Conservation (phyloP, 2,329 filamentous ascomycete species). For the Ophiocordyceps sinensis region DNA sequence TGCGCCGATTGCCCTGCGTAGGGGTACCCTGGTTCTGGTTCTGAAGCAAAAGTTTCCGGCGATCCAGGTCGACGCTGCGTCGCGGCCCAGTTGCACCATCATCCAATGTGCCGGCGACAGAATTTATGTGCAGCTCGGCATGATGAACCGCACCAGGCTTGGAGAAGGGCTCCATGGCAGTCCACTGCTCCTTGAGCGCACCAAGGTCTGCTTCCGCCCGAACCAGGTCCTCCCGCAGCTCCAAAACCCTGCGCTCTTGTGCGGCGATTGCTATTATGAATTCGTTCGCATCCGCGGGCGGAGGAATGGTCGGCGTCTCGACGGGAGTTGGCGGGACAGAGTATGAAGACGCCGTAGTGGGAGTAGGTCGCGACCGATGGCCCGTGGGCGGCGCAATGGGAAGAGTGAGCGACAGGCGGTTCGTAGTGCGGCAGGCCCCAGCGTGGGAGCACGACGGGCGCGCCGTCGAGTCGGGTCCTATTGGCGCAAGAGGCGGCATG, state of each 20-base stretch:
- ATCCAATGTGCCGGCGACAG: conserved; percentile 5
- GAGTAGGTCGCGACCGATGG: conserved; percentile 35
- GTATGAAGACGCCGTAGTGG: conserved; percentile 21
- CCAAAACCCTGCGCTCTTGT: conserved; percentile 81
- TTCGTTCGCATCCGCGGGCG: conserved; percentile 42
- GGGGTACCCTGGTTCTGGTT: conserved; percentile 30
- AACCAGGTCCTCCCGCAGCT: conserved; percentile 77
- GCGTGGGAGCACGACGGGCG: conserved; percentile 38
- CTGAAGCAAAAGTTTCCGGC: conserved; percentile 53
- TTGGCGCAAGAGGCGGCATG: background rate
- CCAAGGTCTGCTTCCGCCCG: conserved; percentile 67
- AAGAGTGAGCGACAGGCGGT: conserved; percentile 45
- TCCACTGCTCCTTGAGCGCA: conserved; percentile 72
- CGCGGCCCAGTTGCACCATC: conserved; percentile 19
- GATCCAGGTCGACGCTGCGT: conserved; percentile 50
- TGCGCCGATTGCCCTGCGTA: conserved; percentile 29
- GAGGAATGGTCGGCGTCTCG: conserved; percentile 26
- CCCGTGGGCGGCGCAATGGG: conserved; percentile 43
- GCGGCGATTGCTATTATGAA: conserved; percentile 84
- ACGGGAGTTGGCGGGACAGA: conserved; percentile 37
- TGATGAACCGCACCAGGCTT: background rate
- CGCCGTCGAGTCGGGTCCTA: conserved; percentile 19
- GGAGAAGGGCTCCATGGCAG: conserved; percentile 49
- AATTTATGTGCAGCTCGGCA: conserved; percentile 2
- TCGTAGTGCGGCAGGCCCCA: conserved; percentile 36